These are phyloP conservation scores for Colletotrichum filicis DNA, from an alignment of 2,329 filamentous ascomycete genomes.

Conservation along the genomic window DNA sequence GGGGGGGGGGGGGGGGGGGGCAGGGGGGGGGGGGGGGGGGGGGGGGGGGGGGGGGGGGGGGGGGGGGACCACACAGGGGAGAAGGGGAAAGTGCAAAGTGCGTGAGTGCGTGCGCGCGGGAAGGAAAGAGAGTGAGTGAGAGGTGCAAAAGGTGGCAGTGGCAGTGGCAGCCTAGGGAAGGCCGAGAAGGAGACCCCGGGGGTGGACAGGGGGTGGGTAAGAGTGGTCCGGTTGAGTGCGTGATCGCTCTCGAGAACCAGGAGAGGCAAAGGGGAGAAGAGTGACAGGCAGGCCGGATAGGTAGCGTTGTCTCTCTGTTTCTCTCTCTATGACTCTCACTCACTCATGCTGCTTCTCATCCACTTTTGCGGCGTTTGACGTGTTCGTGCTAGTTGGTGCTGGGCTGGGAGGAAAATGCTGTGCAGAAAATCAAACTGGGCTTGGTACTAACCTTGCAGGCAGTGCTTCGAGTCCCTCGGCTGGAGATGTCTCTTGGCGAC, in stretches of 20 bases:
- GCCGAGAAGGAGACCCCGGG: slow-evolving; percentile 26
- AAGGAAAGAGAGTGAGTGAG: slow-evolving; percentile 11
- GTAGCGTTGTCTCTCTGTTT: background rate
- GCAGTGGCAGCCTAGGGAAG: slow-evolving; percentile 30
- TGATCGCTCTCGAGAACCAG: slow-evolving; percentile 15
- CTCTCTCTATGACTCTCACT: background rate
- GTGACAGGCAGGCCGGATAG: slow-evolving; percentile 5
- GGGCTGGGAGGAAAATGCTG: background rate
- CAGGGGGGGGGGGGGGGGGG: slow-evolving; percentile 38
- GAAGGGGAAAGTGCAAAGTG: slow-evolving; percentile 14
- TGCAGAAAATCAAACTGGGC: slow-evolving; percentile 4
- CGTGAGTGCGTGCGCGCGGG: background rate
- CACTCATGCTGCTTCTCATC: background rate
- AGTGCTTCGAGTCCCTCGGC: slow-evolving; percentile 21
- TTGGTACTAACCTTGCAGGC: slow-evolving; percentile 32
- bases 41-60: slow-evolving; percentile 40
- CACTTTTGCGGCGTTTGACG: background rate
- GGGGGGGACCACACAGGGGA: slow-evolving; percentile 18
- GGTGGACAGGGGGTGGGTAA: slow-evolving; percentile 8
- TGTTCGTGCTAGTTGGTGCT: background rate
- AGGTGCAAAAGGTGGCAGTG: background rate
- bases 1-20: no score
- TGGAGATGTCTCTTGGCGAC: slow-evolving; percentile 21
- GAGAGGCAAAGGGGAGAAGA: slow-evolving; percentile 4
- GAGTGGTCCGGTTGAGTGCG: slow-evolving; percentile 29